Evolutionary conservation across 73 alveolate species (phyloP).

Genomic region (Stentor coeruleus): DNA sequence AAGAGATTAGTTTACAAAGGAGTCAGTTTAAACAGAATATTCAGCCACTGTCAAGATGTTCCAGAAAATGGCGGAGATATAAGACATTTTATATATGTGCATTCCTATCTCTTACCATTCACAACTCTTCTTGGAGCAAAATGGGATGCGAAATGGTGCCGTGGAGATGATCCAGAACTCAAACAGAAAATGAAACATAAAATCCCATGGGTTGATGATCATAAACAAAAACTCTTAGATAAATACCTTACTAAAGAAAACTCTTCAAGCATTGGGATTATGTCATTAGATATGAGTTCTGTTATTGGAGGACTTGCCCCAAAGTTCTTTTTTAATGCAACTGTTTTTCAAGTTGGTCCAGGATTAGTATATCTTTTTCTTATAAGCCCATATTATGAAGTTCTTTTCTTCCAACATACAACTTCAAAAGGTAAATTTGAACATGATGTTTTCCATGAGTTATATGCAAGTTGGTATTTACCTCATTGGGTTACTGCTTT

Average conservation of each 20-base stretch:
- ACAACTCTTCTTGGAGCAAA: slow-evolving; percentile 35
- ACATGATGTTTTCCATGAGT: slow-evolving; percentile 38
- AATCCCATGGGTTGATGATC: slow-evolving; percentile 34
- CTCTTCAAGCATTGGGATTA: slow-evolving; percentile 29
- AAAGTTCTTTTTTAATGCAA: slow-evolving; percentile 38
- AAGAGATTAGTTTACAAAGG: slow-evolving; percentile 40
- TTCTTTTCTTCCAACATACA: slow-evolving; percentile 33
- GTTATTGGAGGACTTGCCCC: slow-evolving; percentile 23
- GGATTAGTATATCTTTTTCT: slow-evolving; percentile 47
- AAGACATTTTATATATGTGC: slow-evolving; percentile 47
- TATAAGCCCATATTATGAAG: slow-evolving; percentile 37
- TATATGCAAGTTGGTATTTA: slow-evolving; percentile 32
- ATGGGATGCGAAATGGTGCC: slow-evolving; percentile 44
- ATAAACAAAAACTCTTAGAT: slow-evolving; percentile 37
- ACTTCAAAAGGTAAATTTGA: slow-evolving; percentile 39
- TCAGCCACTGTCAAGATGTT: slow-evolving; percentile 51
- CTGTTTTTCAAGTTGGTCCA: slow-evolving; percentile 56
- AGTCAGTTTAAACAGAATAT: slow-evolving; percentile 34
- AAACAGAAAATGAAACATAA: slow-evolving; percentile 44
- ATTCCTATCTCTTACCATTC: slow-evolving; percentile 33
- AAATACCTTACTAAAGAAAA: slow-evolving; percentile 31
- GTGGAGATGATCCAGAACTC: slow-evolving; percentile 51
- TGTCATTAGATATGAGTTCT: slow-evolving; percentile 38
- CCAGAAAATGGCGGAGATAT: slow-evolving; percentile 63
- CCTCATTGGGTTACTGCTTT: slow-evolving; percentile 50